Conservation (phyloP, 805 yeast species). For the Saccharomycopsis oosterbeekiorum region DNA sequence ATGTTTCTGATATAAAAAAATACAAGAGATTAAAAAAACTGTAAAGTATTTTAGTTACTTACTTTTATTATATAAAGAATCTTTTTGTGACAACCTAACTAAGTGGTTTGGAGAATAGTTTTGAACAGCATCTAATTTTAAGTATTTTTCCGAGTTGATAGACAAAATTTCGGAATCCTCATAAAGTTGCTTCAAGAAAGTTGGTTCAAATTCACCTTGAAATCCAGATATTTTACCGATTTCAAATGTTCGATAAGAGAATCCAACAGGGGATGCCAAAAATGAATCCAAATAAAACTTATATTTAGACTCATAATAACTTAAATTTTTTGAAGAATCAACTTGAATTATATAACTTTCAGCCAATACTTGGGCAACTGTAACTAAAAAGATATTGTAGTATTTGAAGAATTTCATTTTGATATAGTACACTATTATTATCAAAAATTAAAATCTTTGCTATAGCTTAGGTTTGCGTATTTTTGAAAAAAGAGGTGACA, state of each 20-base stretch:
- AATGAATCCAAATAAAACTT: neutral
- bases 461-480: too few species aligned
- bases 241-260: conserved; percentile 1
- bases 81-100: conserved; percentile 31
- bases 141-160: conserved; percentile 4
- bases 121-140: conserved; percentile 20
- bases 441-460: neutral
- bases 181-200: neutral
- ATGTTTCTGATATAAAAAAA: too few species aligned
- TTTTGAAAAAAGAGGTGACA: too few species aligned
- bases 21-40: neutral
- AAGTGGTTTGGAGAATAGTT: conserved; percentile 35
- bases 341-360: conserved; percentile 2
- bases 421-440: neutral
- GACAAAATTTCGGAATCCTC: conserved; percentile 3
- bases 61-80: conserved; percentile 22
- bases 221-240: conserved; percentile 10
- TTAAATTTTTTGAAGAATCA: conserved; percentile 3
- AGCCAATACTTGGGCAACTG: neutral
- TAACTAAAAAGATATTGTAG: neutral
- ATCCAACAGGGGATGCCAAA: neutral
- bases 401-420: neutral
- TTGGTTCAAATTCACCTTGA: conserved; percentile 7
- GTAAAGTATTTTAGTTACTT: conserved; percentile 14
- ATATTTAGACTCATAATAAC: neutral